Conservation (phyloP, 192 early-diverging fungal genomes). For the Lunasporangiospora selenospora region DNA sequence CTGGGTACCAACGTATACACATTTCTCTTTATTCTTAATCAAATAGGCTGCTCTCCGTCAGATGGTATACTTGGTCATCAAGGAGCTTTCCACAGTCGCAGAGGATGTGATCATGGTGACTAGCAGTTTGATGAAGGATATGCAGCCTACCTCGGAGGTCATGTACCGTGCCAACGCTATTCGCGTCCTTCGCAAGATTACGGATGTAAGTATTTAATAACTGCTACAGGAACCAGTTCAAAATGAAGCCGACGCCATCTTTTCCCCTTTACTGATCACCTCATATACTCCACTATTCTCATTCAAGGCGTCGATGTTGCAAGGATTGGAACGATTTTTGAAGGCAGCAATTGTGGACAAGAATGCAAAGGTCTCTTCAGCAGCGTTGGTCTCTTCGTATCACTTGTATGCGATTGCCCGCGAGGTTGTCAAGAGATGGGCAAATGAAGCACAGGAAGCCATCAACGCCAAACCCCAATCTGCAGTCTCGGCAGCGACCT, state of each 20-base stretch:
- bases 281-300: background rate
- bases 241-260: background rate
- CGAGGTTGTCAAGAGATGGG: constrained; percentile 96
- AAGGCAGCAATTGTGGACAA: constrained; percentile 98
- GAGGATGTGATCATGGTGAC: constrained; percentile 99
- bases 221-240: too few species aligned
- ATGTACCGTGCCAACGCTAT: constrained; percentile 96
- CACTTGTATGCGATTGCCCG: constrained; percentile 86
- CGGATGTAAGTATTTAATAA: constrained; percentile 72
- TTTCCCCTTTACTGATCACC: constrained; percentile 1
- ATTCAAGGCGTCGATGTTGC: constrained; percentile 88
- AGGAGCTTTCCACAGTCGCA: constrained; percentile 91
- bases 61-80: constrained; percentile 97
- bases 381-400: constrained; percentile 90
- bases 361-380: constrained; percentile 85
- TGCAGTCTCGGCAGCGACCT: constrained; percentile 53
- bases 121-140: constrained; percentile 93
- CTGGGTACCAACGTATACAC: background rate
- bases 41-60: constrained; percentile 89
- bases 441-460: constrained; percentile 96
- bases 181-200: constrained; percentile 93
- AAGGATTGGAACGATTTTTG: constrained; percentile 94
- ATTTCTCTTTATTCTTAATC: constrained; percentile 1
- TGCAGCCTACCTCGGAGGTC: constrained; percentile 92
- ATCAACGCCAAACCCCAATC: constrained; percentile 81